Percentiles rank a stretch among this genome's conserved stretches.
phyloP scores from a whole-genome alignment of 805 yeast genomes.

The Blastobotrys americana region DNA sequence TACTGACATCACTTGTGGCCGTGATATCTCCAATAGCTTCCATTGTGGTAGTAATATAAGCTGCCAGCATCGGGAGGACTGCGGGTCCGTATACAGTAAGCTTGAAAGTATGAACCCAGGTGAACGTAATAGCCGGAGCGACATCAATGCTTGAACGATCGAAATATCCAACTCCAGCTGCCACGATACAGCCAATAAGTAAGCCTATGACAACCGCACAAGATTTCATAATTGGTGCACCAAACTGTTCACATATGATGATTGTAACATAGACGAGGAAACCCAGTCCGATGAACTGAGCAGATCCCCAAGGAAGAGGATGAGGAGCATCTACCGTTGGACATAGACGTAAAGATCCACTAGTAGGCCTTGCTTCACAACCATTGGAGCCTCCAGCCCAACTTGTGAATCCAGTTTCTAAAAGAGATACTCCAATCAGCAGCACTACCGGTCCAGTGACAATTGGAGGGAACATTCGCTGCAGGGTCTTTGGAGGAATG shows the following conservation, averaged over 20 bases:
- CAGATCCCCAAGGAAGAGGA: conserved; percentile 72
- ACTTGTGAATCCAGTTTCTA: conserved; percentile 68
- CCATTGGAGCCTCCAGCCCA: conserved; percentile 80
- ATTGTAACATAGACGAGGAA: conserved; percentile 72
- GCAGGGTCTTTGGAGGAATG: conserved; percentile 63
- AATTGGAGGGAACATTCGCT: conserved; percentile 74
- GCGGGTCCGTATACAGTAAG: conserved; percentile 74
- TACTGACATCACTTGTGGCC: conserved; percentile 87
- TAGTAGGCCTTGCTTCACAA: conserved; percentile 26
- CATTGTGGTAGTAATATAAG: conserved; percentile 76
- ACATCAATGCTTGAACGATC: conserved; percentile 45
- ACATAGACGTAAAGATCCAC: conserved; percentile 43
- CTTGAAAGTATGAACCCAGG: conserved; percentile 83
- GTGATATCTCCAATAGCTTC: conserved; percentile 94
- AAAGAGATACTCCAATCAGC: conserved; percentile 66
- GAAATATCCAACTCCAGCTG: conserved; percentile 85
- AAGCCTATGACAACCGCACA: conserved; percentile 87
- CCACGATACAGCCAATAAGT: conserved; percentile 83
- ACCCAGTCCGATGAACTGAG: conserved; percentile 80
- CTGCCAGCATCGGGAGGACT: conserved; percentile 78
- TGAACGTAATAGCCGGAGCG: conserved; percentile 78
- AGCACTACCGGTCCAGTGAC: conserved; percentile 93
- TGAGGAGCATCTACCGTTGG: conserved; percentile 47
- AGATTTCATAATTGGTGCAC: conserved; percentile 90
- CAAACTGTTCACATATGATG: conserved; percentile 74